phyloP scores from a whole-genome alignment of 352 stramenopile genomes.

The Globisporangium paddicum region DNA sequence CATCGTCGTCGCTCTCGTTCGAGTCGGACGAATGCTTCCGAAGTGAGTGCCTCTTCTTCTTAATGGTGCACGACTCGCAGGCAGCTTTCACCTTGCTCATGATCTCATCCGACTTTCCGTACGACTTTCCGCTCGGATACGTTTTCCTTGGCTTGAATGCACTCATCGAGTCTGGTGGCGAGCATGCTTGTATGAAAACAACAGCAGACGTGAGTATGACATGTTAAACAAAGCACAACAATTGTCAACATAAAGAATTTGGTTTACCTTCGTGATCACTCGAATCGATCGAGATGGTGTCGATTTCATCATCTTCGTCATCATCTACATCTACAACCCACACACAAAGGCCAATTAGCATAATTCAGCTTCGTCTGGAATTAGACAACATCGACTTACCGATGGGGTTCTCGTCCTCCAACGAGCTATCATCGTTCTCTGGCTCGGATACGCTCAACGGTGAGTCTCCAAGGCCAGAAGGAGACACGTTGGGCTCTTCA shows the following conservation, averaged over 20 bases:
- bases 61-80: slow-evolving; percentile 11
- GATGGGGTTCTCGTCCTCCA: slow-evolving; percentile 15
- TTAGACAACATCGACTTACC: not conserved
- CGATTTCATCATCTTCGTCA: slow-evolving; percentile 18
- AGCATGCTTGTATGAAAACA: not conserved
- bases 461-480: slow-evolving; percentile 8
- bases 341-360: no score
- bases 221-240: not conserved
- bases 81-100: slow-evolving; percentile 11
- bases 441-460: slow-evolving; percentile 12
- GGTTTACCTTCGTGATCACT: slow-evolving; percentile 5
- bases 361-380: no score
- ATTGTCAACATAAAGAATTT: not conserved
- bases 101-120: slow-evolving; percentile 17
- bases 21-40: not conserved
- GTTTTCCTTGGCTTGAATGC: slow-evolving; percentile 7
- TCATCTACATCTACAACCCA: slow-evolving; percentile 14
- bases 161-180: not conserved
- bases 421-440: slow-evolving; percentile 15
- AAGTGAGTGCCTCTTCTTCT: not conserved
- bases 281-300: slow-evolving; percentile 10
- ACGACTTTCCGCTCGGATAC: slow-evolving; percentile 13
- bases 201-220: not conserved
- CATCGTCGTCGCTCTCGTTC: slow-evolving; percentile 10
- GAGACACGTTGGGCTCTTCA: slow-evolving; percentile 7